A percentile compares a stretch with the other conserved stretches of the same genome.
phyloP scores from a whole-genome alignment of 1,284 basidiomycete species.

The Heterobasidion irregulare region DNA sequence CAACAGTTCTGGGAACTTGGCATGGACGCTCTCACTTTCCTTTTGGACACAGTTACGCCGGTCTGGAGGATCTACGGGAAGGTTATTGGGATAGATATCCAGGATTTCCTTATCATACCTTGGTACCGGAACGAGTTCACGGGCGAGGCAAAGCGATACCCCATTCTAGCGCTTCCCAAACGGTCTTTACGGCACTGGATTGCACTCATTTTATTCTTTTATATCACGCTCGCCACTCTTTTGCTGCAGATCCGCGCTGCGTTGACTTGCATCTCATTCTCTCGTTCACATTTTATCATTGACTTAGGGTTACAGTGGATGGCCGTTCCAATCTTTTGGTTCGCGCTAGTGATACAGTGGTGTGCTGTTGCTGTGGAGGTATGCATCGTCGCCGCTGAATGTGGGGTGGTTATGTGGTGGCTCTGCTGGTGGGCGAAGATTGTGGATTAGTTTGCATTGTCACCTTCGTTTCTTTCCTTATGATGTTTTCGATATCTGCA shows the following conservation, averaged over 20 bases:
- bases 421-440: slow-evolving; percentile 54
- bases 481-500: background rate
- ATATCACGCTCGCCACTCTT: slow-evolving; percentile 33
- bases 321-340: slow-evolving; percentile 50
- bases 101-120: slow-evolving; percentile 71
- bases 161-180: slow-evolving; percentile 44
- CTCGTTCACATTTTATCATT: slow-evolving; percentile 45
- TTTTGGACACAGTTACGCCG: slow-evolving; percentile 65
- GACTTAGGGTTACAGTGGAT: slow-evolving; percentile 52
- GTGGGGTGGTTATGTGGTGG: slow-evolving; percentile 61
- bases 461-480: background rate
- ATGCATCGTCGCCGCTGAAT: slow-evolving; percentile 43
- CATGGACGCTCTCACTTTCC: slow-evolving; percentile 62
- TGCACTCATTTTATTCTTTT: slow-evolving; percentile 43
- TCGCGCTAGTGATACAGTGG: slow-evolving; percentile 54
- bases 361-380: slow-evolving; percentile 46
- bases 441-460: slow-evolving; percentile 23
- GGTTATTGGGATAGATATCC: slow-evolving; percentile 64
- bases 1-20: slow-evolving; percentile 71
- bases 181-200: slow-evolving; percentile 64
- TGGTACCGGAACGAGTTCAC: slow-evolving; percentile 77
- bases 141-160: slow-evolving; percentile 61
- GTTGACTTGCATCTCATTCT: slow-evolving; percentile 37
- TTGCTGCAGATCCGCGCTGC: slow-evolving; percentile 49
- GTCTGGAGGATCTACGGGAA: slow-evolving; percentile 75